Evolutionary conservation across 305 asterid genomes (phyloP), one percentile per base, ranked within the genome.

Genomic region (Fraxinus floribunda): DNA sequence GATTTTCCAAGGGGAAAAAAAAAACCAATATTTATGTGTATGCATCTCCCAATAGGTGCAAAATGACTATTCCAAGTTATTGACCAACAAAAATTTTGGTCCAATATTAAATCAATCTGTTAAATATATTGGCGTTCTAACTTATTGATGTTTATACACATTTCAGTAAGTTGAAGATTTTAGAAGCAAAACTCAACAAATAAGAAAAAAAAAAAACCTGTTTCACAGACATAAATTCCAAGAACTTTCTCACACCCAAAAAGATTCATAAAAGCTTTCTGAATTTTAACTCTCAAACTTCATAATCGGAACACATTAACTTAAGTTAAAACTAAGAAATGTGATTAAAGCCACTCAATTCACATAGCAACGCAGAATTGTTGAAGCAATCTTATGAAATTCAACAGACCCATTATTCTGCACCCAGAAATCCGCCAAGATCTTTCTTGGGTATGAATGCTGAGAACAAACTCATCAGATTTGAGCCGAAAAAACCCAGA

Each of bases 21-120:
- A 38, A 22, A 22, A 22, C 24, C 5, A 44, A 3, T 39, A 76
- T 70, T 41, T 57, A n/a, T 22, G 30, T 20, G 15, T 13, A 24
- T 26, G 38, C 39, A 32, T 83, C 32, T 13, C 5, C 49, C 78
- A 70, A 38, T 26, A 11, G 66, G 71, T 57, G 70, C 38, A 72
- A 80, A 39, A 36, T 82, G 70, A 39, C 34, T 73, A 76, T 80
- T 52, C 66, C 39, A 82, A 75, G 76, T 75, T 75, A 78, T 78
- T 60, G 79, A 77, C 85, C 77, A 66, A 64, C 8, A 18, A 66
- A 84, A 74, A 82, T 72, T 80, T 81, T 79, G 6, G 20, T 71
- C 62, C 52, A 82, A 84, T 32, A 82, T 41, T 82, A 41, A 46
- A 13, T 34, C 55, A 36, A 35, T 16, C 34, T 8, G 10, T 64